A percentile compares a stretch with the other conserved stretches of the same genome.
phyloP scores from a whole-genome alignment of 2,329 filamentous ascomycete genomes.

The Fusarium papillatum region DNA sequence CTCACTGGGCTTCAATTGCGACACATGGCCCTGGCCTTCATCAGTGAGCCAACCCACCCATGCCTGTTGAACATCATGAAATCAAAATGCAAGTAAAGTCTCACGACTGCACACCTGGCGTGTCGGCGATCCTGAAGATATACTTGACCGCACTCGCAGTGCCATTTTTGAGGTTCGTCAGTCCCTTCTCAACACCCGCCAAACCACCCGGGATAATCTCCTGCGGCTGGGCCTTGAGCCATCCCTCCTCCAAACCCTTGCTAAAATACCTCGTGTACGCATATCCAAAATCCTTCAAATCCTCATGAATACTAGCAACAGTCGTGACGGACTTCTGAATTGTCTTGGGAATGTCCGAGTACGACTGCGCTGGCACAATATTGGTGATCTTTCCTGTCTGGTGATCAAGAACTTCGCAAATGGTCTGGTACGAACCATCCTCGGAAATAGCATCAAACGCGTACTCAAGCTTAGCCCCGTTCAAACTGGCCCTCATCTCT shows the following conservation, averaged over 20 bases:
- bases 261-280: conserved; percentile 2
- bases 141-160: conserved; percentile 26
- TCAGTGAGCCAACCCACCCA: background rate
- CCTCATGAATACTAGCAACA: conserved; percentile 23
- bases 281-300: conserved; percentile 18
- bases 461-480: background rate
- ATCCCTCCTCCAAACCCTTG: conserved; percentile 18
- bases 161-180: conserved; percentile 3
- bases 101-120: conserved; percentile 2
- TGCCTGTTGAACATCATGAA: no score
- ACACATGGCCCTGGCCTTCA: background rate
- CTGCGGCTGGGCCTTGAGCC: conserved; percentile 23
- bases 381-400: conserved; percentile 21
- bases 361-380: conserved; percentile 22
- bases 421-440: conserved; percentile 29
- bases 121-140: conserved; percentile 22
- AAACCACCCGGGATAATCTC: conserved; percentile 23
- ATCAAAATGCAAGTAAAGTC: background rate
- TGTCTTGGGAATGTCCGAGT: conserved; percentile 27
- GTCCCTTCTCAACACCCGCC: conserved; percentile 11
- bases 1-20: background rate
- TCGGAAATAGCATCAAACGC: conserved; percentile 32
- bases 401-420: conserved; percentile 18
- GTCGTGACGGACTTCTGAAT: conserved; percentile 24
- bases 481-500: background rate